Evolutionary conservation across 306 rosid species (phyloP), one percentile per base, ranked within the genome.

Genomic region (Glycine soja): DNA sequence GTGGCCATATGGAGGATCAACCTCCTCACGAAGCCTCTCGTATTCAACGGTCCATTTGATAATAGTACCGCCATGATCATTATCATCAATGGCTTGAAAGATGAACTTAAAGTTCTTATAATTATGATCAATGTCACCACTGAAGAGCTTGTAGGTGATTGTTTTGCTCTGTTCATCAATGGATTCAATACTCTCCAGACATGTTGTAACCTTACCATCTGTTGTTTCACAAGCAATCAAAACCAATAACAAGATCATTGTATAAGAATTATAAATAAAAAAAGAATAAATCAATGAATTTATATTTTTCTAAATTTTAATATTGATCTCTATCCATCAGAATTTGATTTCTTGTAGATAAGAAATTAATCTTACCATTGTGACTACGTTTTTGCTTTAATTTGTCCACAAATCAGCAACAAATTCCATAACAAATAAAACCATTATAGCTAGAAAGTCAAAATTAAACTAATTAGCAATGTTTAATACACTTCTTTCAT

Each of bases 1-100:
- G 19, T 67, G 83, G n/a, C 74, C 82, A 71, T 64, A 6, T 12
- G 89, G 87, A 70, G 79, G 61, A 11, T 79, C 77, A 68, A 79
- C 43, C 6, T 82, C 72, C 10, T 63, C 85, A 19, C 56, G 30
- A 12, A 5, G 1, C 40, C 59, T 79, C 79, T 79, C 86, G 71
- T 75, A 86, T 52, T 82, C 86, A 57, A 75, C 0, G 10, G 30
- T 63, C 86, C 86, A 79, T 56, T 79, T 86, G 2, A 34, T 61
- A 40, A 34, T 7, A 10, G 58, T 61, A 42, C 5, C 3, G 0
- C 8, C 58, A 19, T 13, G 8, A 4, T 76, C 40, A 40, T 10
- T 59, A 59, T 24, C 14, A 59, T 19, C 40, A 59, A 24, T 59
- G 0, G 40, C 66, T 59, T 59, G 40, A 24, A 59, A 10, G 5